A percentile compares a stretch with the other conserved stretches of the same genome.
Conservation (phyloP, 345 rosid genomes). For the Hibiscus trionum region DNA sequence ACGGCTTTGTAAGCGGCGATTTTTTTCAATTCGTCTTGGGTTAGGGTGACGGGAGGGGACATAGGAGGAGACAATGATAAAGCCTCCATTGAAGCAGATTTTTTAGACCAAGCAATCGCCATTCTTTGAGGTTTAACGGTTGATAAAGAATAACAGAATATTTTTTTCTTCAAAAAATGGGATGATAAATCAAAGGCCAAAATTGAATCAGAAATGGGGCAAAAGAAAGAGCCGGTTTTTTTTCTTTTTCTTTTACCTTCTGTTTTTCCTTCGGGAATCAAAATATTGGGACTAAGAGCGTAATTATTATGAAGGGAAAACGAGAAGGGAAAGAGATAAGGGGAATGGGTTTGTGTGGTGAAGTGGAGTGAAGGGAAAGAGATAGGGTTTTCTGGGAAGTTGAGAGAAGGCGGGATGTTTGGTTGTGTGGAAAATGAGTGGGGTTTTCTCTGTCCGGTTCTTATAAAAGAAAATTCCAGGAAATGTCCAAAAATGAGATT, state of each 20-base stretch:
- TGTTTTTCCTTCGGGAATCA: too few relatives aligned
- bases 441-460: neutral
- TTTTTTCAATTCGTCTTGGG: conserved; percentile 17
- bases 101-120: conserved; percentile 17
- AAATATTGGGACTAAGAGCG: too few relatives aligned
- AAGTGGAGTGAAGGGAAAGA: neutral
- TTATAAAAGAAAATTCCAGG: neutral
- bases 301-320: too few relatives aligned
- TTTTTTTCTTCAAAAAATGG: neutral
- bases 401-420: conserved; percentile 6
- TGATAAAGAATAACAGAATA: neutral
- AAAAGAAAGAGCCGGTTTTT: too few relatives aligned
- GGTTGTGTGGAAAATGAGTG: neutral
- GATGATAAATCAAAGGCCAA: neutral
- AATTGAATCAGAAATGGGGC: neutral
- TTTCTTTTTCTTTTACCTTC: too few relatives aligned
- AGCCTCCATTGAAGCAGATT: conserved; percentile 14
- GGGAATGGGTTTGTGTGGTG: neutral
- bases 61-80: conserved; percentile 7
- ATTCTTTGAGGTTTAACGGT: neutral
- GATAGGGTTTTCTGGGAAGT: conserved; percentile 7
- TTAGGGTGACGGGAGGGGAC: conserved; percentile 9
- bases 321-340: too few relatives aligned
- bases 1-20: conserved; percentile 68
- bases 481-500: neutral